Percentiles rank a stretch among this genome's conserved stretches.
phyloP scores from a whole-genome alignment of 345 rosid species.

The Physaria fendleri region DNA sequence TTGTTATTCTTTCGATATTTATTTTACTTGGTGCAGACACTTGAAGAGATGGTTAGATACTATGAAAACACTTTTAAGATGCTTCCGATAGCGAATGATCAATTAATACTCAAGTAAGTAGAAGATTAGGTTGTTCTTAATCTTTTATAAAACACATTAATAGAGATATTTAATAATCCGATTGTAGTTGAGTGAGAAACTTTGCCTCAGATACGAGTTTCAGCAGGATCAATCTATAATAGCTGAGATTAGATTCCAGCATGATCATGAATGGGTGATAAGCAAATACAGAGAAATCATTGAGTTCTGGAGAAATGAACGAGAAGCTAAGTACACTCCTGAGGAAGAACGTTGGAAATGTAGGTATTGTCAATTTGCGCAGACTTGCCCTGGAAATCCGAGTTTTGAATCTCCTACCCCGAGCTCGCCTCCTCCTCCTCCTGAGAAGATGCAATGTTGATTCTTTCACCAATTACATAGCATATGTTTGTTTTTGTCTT shows the following conservation, averaged over 20 bases:
- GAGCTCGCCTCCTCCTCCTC: slow-evolving; percentile 22
- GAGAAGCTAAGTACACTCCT: slow-evolving; percentile 54
- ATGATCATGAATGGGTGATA: slow-evolving; percentile 51
- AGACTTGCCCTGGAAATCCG: slow-evolving; percentile 37
- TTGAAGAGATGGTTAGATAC: slow-evolving; percentile 52
- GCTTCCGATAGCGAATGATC: slow-evolving; percentile 43
- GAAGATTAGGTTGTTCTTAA: neutral
- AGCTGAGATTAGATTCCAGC: slow-evolving; percentile 52
- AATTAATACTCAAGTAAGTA: slow-evolving; percentile 55
- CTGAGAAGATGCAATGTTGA: neutral
- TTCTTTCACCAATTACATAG: slow-evolving; percentile 8
- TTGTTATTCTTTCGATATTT: neutral
- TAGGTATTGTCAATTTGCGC: slow-evolving; percentile 47
- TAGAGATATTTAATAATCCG: neutral
- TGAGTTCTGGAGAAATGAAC: slow-evolving; percentile 56
- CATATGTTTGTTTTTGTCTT: neutral
- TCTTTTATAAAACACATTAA: neutral
- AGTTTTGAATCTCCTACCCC: neutral
- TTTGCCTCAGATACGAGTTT: slow-evolving; percentile 55
- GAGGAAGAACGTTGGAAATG: slow-evolving; percentile 90
- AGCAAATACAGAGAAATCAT: slow-evolving; percentile 37
- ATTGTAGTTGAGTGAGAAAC: neutral
- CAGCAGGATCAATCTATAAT: slow-evolving; percentile 62
- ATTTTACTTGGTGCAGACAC: slow-evolving; percentile 45
- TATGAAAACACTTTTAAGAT: slow-evolving; percentile 44